A percentile compares a stretch with the other conserved stretches of the same genome.
These are phyloP conservation scores for Corylus avellana DNA, from an alignment of 306 rosid genomes.

Conservation along the genomic window DNA sequence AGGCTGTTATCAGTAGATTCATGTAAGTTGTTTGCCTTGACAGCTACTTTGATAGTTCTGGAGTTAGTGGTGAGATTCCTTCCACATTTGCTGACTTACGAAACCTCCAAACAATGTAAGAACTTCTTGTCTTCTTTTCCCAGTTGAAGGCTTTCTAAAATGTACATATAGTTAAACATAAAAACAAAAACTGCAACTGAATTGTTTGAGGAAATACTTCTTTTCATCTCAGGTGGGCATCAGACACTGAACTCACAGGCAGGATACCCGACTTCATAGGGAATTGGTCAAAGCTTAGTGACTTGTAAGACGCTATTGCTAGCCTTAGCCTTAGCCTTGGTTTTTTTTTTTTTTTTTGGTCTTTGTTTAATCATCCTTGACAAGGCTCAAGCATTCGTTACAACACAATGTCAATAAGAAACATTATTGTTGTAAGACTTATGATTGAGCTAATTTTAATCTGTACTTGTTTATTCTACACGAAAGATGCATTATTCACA, in stretches of 20 bases:
- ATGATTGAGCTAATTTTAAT: not conserved
- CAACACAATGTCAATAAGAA: not conserved
- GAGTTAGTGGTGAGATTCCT: constrained; percentile 80
- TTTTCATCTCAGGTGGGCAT: constrained; percentile 64
- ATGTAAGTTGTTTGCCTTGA: constrained; percentile 18
- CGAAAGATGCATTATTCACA: constrained; percentile 3
- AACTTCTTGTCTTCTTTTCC: constrained; percentile 16
- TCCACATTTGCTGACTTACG: constrained; percentile 56
- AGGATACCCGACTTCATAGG: constrained; percentile 77
- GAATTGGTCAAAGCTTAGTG: constrained; percentile 53
- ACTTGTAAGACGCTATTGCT: constrained; percentile 56
- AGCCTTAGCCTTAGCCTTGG: too few species aligned
- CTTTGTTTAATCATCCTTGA: not conserved
- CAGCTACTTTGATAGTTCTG: constrained; percentile 76
- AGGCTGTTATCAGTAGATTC: not conserved
- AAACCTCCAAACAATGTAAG: constrained; percentile 58
- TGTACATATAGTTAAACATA: not conserved
- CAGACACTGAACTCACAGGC: constrained; percentile 61
- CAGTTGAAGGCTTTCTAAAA: not conserved
- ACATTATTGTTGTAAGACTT: not conserved
- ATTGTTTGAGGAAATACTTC: constrained; percentile 1
- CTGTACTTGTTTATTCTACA: not conserved
- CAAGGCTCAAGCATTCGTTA: not conserved
- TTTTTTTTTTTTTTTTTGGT: too few species aligned
- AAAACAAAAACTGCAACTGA: not conserved